Percentiles rank a stretch among this genome's conserved stretches.
Conservation (phyloP, 768 basidiomycete species). For the Naganishia onofrii region DNA sequence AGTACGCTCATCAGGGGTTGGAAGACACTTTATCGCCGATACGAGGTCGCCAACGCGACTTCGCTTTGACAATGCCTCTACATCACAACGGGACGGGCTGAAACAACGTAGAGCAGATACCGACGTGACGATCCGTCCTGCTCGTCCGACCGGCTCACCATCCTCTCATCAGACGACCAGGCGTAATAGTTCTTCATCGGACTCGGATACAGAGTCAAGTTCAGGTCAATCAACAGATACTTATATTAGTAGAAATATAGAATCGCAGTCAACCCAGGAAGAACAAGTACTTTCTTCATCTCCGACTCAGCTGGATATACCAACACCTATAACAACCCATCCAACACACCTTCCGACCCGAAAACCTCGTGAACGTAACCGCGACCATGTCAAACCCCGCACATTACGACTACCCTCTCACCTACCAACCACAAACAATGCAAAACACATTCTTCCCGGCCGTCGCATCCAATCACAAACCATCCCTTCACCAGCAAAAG, state of each 20-base stretch:
- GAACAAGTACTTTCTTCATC: neutral
- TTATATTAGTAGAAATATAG: neutral
- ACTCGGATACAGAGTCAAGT: neutral
- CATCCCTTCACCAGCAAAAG: neutral
- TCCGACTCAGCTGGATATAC: neutral
- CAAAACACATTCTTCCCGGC: neutral
- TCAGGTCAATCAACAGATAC: neutral
- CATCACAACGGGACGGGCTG: neutral
- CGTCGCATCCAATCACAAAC: constrained; percentile 19
- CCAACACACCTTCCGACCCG: neutral
- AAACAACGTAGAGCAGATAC: neutral
- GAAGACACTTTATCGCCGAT: neutral
- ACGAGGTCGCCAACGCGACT: neutral
- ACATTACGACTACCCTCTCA: neutral
- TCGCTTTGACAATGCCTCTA: neutral
- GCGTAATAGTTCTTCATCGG: neutral
- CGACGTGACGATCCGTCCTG: neutral
- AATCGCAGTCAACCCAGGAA: neutral
- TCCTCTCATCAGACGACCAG: neutral
- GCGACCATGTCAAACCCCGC: neutral
- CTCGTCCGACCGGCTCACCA: neutral
- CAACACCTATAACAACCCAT: neutral
- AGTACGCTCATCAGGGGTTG: neutral
- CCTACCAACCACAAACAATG: neutral
- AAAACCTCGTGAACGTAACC: neutral